Evolutionary conservation across 176 grass and related monocot species (phyloP).

Genomic region (Cymbopogon citratus): DNA sequence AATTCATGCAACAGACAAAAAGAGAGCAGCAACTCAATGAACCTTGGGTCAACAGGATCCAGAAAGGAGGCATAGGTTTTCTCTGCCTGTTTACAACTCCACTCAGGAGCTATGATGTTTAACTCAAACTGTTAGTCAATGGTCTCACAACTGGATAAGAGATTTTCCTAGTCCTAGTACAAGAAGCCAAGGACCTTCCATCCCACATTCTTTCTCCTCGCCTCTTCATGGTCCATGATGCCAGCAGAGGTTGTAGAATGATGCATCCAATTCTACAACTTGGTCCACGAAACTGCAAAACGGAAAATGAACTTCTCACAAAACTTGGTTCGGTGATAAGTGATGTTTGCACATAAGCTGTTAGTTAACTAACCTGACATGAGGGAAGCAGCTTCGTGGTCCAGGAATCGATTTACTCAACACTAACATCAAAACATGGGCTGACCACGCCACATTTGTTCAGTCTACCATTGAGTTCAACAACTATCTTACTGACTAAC

Average conservation of each 20-base stretch:
- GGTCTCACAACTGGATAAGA: not conserved
- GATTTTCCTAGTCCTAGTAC: not conserved
- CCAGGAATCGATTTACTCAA: constrained; percentile 38
- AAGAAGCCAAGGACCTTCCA: constrained; percentile 18
- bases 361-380: constrained; percentile 3
- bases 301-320: not conserved
- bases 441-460: constrained; percentile 25
- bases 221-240: constrained; percentile 16
- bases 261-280: too few relatives aligned
- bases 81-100: not conserved
- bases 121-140: not conserved
- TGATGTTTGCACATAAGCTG: not conserved
- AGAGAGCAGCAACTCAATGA: not conserved
- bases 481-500: not conserved
- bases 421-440: constrained; percentile 21
- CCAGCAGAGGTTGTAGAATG: not conserved
- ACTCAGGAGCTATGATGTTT: not conserved
- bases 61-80: not conserved
- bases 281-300: constrained; percentile 22
- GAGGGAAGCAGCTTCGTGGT: constrained; percentile 12
- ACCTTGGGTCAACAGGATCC: not conserved
- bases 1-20: not conserved
- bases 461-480: constrained; percentile 34
- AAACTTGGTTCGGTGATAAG: not conserved
- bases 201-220: not conserved